phyloP scores from a whole-genome alignment of 345 rosid genomes.

The Acer campestre region DNA sequence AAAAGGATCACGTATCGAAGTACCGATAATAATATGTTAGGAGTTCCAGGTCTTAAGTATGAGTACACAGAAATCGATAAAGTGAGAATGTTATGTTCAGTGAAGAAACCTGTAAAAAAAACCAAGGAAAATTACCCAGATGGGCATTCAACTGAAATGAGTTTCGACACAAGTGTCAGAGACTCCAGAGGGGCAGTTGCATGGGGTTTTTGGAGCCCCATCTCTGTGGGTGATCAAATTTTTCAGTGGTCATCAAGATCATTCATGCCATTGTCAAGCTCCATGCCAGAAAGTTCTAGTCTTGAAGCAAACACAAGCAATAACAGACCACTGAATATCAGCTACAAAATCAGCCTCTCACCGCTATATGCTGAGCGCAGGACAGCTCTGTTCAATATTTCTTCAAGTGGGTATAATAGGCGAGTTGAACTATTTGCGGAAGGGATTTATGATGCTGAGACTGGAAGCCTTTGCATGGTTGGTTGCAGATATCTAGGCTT shows the following conservation, averaged over 20 bases:
- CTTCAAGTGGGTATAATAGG: neutral
- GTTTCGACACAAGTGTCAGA: constrained; percentile 21
- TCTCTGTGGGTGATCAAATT: constrained; percentile 34
- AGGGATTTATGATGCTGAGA: constrained; percentile 45
- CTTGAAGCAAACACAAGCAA: neutral
- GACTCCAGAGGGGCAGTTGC: constrained; percentile 1
- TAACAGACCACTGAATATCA: constrained; percentile 25
- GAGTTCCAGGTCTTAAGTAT: constrained; percentile 33
- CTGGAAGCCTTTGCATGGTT: constrained; percentile 53
- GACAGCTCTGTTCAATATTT: neutral
- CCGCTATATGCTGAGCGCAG: neutral
- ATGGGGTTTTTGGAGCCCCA: constrained; percentile 21
- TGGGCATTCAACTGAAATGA: constrained; percentile 27
- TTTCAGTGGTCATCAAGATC: neutral
- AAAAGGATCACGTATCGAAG: constrained; percentile 13
- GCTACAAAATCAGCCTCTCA: constrained; percentile 25
- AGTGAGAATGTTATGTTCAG: constrained; percentile 16
- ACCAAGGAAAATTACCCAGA: constrained; percentile 26
- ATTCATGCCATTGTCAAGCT: neutral
- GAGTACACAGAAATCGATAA: constrained; percentile 23
- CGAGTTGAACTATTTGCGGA: constrained; percentile 26
- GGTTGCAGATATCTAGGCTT: constrained; percentile 40
- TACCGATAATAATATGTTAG: neutral
- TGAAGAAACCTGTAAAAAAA: neutral
- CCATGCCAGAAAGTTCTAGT: neutral